Evolutionary conservation across 2,329 filamentous ascomycete species (phyloP), one percentile per base, ranked within the genome.

Genomic region (Pseudogymnoascus sp.): DNA sequence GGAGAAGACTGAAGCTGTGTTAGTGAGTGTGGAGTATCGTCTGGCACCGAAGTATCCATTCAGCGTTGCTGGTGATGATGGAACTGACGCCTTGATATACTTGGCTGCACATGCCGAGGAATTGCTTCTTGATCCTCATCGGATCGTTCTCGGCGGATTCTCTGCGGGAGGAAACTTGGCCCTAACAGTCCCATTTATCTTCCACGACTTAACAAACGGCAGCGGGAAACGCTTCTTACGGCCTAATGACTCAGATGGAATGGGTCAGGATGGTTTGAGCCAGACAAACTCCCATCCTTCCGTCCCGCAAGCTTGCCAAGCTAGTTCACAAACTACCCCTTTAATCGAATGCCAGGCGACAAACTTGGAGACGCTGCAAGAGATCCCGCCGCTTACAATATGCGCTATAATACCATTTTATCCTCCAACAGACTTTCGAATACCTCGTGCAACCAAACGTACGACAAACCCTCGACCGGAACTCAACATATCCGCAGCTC

Each of bases 11-110:
- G 78, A 82, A 59, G 83, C 74, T 28, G 75, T 88, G 20, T 79
- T 87, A 60, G 79, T 88, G 63, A 82, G 80, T 1, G 83, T 87
- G 65, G 84, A 87, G 67, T 89, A 89, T 69, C 80, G 86, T n/a
- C 78, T 88, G 2, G 84, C 85, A 0, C 86, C 86, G 0, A 81
- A 82, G 67, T 76, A 81, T 65, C 84, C 84, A 0, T 88, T 86
- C 68, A 86, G 85, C 0, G 81, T 80, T 0, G 80, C 84, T 0
- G 78, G 88, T 0, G 84, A 89, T 65, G 86, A 89, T 68, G 82
- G 82, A 43, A 81, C 83, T 28, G 85, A 87, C 63, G 82, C 84
- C 0, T 70, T 88, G 7, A 69, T 85, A n/a, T 85, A 86, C 69
- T 75, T 88, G 28, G 77, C 79, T 47, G 73, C 76, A 1, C 77